A percentile compares a stretch with the other conserved stretches of the same genome.
Evolutionary conservation across 1,284 basidiomycete species (phyloP).

Genomic region (Ustilago tritici): DNA sequence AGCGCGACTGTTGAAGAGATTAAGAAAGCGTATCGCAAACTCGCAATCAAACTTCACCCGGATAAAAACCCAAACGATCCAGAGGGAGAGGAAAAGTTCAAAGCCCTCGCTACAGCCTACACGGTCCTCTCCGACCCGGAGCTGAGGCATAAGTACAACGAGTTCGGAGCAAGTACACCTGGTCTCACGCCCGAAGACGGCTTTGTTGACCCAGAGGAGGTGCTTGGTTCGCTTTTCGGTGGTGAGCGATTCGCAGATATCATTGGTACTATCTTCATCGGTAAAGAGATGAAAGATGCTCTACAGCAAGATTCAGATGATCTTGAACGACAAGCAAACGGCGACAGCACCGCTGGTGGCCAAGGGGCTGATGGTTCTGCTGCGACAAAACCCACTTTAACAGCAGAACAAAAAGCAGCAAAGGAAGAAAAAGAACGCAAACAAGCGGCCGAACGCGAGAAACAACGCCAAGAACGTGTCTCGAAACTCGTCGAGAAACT

Average conservation of each 20-base stretch:
- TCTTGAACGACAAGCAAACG: constrained; percentile 59
- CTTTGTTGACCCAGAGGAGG: constrained; percentile 81
- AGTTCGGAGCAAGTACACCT: constrained; percentile 73
- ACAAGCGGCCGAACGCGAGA: constrained; percentile 82
- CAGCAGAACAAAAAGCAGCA: constrained; percentile 84
- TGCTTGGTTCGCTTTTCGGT: constrained; percentile 76
- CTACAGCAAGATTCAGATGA: constrained; percentile 90
- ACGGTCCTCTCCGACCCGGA: constrained; percentile 81
- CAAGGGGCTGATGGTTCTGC: background rate
- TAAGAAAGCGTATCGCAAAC: constrained; percentile 93
- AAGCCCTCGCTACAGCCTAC: constrained; percentile 74
- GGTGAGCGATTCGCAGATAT: constrained; percentile 85
- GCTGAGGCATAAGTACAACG: constrained; percentile 92
- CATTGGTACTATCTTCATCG: constrained; percentile 84
- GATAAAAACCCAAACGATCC: constrained; percentile 92
- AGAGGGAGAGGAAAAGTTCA: constrained; percentile 82
- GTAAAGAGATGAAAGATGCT: constrained; percentile 96
- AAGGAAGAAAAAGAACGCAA: constrained; percentile 77
- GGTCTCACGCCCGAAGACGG: constrained; percentile 66
- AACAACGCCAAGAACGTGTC: constrained; percentile 82
- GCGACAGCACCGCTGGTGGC: constrained; percentile 11
- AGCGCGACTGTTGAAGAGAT: constrained; percentile 85
- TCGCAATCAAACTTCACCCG: constrained; percentile 86
- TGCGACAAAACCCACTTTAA: constrained; percentile 73
- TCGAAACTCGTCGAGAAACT: constrained; percentile 85